Evolutionary conservation across 345 rosid species (phyloP).

Genomic region (Erucastrum elatum): DNA sequence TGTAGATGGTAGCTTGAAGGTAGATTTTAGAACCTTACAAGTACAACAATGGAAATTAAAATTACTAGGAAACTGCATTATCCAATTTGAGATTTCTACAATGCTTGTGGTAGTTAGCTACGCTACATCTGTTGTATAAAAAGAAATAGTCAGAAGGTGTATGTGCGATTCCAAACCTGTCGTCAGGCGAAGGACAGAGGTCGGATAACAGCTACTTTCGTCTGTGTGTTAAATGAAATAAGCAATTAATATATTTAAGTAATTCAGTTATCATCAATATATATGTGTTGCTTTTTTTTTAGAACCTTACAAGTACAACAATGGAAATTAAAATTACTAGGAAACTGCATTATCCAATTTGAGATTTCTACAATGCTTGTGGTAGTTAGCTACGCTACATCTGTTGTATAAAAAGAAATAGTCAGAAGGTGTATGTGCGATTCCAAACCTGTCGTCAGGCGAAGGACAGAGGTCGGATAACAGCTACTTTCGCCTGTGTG

Average conservation of each 20-base stretch:
- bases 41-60: not conserved
- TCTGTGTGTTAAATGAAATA: not conserved
- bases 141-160: not conserved
- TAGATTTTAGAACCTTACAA: not conserved
- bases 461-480: not conserved
- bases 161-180: not conserved
- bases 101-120: not conserved
- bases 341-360: not conserved
- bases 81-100: not conserved
- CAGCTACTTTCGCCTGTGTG: not conserved
- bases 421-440: not conserved
- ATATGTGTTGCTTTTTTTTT: not conserved
- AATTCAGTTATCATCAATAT: not conserved
- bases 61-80: not conserved
- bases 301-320: not conserved
- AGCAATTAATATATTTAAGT: not conserved
- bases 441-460: not conserved
- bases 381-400: not conserved
- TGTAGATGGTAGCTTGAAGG: not conserved
- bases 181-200: not conserved
- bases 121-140: not conserved
- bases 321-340: not conserved
- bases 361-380: not conserved
- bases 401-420: not conserved
- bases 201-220: not conserved